Evolutionary conservation across 164 flowering plant species (phyloP).

Genomic region (Piper betle): DNA sequence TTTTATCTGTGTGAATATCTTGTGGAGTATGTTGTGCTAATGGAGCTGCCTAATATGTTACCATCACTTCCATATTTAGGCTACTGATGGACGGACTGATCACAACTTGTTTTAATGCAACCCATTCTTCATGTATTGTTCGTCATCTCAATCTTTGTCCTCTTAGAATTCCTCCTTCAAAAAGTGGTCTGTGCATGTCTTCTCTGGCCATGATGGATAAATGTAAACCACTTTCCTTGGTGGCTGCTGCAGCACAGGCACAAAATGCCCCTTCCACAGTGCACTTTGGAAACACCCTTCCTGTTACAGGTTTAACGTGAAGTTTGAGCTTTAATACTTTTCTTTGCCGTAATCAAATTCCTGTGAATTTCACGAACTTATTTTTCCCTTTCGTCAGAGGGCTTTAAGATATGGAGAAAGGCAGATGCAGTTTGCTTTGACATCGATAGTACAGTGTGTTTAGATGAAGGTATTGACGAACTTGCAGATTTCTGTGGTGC

Average conservation of each 20-base stretch:
- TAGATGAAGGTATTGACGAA: slow-evolving; percentile 98
- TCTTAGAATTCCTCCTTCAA: slow-evolving; percentile 7
- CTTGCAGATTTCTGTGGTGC: slow-evolving; percentile 99
- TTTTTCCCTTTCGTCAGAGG: neutral
- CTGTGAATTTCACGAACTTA: neutral
- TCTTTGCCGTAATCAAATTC: too few species aligned
- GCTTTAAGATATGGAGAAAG: neutral
- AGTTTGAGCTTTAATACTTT: neutral
- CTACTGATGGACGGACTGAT: slow-evolving; percentile 40
- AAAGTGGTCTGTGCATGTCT: slow-evolving; percentile 5
- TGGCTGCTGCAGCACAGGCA: slow-evolving; percentile 34
- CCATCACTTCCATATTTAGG: neutral
- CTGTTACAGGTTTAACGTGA: slow-evolving; percentile 34
- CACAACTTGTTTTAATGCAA: slow-evolving; percentile 13
- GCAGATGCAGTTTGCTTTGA: neutral
- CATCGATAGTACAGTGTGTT: slow-evolving; percentile 83
- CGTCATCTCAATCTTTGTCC: slow-evolving; percentile 5
- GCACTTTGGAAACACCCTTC: slow-evolving; percentile 26
- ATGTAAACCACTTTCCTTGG: slow-evolving; percentile 12
- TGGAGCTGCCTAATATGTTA: neutral
- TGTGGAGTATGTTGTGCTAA: neutral
- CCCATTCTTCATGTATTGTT: slow-evolving; percentile 8
- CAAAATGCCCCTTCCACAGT: slow-evolving; percentile 11
- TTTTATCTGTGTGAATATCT: neutral
- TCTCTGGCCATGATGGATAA: slow-evolving; percentile 15